A percentile compares a stretch with the other conserved stretches of the same genome.
These are phyloP conservation scores for Serendipita indica DNA, from an alignment of 768 basidiomycete genomes.

Conservation along the genomic window DNA sequence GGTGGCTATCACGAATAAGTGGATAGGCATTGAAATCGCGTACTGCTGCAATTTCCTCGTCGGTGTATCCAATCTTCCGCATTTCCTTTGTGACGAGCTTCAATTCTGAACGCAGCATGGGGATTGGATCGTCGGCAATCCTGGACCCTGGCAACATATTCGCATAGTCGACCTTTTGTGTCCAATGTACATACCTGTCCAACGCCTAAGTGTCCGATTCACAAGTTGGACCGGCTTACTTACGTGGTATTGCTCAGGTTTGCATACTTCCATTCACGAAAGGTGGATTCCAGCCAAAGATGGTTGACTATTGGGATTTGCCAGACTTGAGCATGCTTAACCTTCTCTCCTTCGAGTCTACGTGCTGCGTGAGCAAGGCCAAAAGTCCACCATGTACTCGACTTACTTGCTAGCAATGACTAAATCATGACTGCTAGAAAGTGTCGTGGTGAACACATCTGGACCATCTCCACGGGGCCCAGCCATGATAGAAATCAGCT, in stretches of 20 bases:
- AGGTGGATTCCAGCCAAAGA: slow-evolving; percentile 83
- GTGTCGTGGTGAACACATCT: slow-evolving; percentile 55
- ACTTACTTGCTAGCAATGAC: slow-evolving; percentile 76
- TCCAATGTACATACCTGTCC: not conserved
- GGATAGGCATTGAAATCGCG: not conserved
- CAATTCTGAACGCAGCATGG: not conserved
- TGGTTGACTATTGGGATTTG: slow-evolving; percentile 80
- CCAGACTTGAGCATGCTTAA: slow-evolving; percentile 61
- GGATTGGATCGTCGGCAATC: not conserved
- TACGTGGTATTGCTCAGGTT: slow-evolving; percentile 9
- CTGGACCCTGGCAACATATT: not conserved
- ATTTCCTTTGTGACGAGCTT: not conserved
- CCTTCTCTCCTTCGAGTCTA: slow-evolving; percentile 39
- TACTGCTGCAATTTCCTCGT: not conserved
- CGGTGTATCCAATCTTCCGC: not conserved
- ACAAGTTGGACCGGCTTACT: not conserved
- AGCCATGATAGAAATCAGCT: slow-evolving; percentile 61
- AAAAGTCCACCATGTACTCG: not conserved
- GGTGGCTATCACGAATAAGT: too few species aligned
- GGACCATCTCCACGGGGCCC: slow-evolving; percentile 22
- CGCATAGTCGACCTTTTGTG: not conserved
- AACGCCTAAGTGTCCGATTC: too few species aligned
- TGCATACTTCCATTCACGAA: slow-evolving; percentile 50
- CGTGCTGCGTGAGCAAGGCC: slow-evolving; percentile 24
- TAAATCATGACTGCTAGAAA: slow-evolving; percentile 62